Percentiles rank a stretch among this genome's conserved stretches.
Evolutionary conservation across 306 rosid genomes (phyloP).

Genomic region (Abrus pulchellus): DNA sequence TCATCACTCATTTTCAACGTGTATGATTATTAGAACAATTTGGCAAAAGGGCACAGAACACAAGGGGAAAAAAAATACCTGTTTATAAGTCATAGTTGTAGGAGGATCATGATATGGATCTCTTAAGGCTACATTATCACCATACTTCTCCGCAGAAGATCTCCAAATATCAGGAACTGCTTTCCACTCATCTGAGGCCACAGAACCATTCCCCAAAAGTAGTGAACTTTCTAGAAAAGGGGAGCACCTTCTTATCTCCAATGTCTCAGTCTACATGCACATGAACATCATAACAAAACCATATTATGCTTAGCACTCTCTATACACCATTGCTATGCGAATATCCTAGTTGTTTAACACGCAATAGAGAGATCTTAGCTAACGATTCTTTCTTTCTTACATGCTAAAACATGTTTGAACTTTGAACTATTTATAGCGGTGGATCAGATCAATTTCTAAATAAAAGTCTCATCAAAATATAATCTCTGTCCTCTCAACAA

Average conservation of each 20-base stretch:
- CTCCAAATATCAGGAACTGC: slow-evolving; percentile 98
- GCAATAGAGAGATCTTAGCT: neutral
- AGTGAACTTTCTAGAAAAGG: slow-evolving; percentile 81
- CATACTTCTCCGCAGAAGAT: slow-evolving; percentile 84
- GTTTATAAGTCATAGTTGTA: slow-evolving; percentile 77
- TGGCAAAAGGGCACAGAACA: slow-evolving; percentile 11
- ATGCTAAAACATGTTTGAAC: neutral
- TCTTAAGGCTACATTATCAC: slow-evolving; percentile 77
- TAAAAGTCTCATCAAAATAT: neutral
- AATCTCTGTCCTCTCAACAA: neutral
- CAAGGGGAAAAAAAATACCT: slow-evolving; percentile 23
- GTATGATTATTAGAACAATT: neutral
- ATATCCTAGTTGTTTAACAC: slow-evolving; percentile 16
- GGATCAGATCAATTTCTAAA: slow-evolving; percentile 14
- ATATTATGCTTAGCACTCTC: neutral
- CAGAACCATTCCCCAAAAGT: slow-evolving; percentile 48
- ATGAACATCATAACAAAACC: neutral
- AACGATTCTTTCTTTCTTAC: neutral
- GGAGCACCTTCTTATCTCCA: slow-evolving; percentile 75
- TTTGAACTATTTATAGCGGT: neutral
- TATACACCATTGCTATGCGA: neutral
- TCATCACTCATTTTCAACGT: neutral
- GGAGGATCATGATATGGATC: slow-evolving; percentile 94
- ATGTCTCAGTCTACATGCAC: slow-evolving; percentile 57
- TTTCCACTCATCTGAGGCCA: slow-evolving; percentile 74